phyloP scores from a whole-genome alignment of 306 rosid species.

The Vigna trinervia region DNA sequence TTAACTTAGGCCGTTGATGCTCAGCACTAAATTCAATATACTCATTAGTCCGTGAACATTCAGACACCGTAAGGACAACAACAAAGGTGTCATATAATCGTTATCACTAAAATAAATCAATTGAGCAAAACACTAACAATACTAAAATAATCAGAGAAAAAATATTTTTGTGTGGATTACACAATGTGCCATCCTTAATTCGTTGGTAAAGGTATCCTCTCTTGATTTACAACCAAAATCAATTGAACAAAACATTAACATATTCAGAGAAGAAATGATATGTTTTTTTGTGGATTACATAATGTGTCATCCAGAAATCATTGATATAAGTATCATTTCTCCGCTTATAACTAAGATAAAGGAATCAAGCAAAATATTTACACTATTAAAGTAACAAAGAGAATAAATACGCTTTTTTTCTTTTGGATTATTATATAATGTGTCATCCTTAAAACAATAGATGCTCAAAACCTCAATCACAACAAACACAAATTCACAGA shows the following conservation, averaged over 20 bases:
- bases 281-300: too few species aligned
- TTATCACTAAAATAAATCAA: too few species aligned
- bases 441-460: neutral
- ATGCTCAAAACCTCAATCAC: neutral
- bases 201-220: neutral
- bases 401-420: too few species aligned
- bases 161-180: too few species aligned
- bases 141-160: too few species aligned
- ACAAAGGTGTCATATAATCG: neutral
- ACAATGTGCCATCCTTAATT: too few species aligned
- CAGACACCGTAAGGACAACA: neutral
- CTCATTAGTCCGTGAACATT: neutral
- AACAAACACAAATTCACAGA: neutral
- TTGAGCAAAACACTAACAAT: too few species aligned
- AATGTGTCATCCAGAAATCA: neutral
- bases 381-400: too few species aligned
- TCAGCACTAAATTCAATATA: neutral
- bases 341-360: too few species aligned
- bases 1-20: conserved; percentile 12
- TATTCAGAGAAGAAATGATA: neutral
- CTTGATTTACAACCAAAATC: conserved; percentile 8
- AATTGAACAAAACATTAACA: conserved; percentile 2
- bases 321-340: too few species aligned
- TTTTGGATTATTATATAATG: too few species aligned
- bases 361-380: too few species aligned